Evolutionary conservation across 2,329 filamentous ascomycete genomes (phyloP), one percentile per base, ranked within the genome.

Genomic region (Stachybotrys elegans): DNA sequence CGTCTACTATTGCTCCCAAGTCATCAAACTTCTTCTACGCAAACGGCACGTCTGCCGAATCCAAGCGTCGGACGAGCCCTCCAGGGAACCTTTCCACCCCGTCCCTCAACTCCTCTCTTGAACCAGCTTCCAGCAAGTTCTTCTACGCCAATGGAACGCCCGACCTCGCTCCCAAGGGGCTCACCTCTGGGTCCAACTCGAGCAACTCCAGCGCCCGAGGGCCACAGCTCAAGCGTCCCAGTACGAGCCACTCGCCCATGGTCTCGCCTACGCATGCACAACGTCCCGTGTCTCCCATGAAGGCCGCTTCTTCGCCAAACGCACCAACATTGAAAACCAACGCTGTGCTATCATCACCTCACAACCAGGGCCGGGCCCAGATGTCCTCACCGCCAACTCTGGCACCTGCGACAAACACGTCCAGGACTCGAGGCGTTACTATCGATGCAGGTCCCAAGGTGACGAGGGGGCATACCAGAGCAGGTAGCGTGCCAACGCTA

Each of bases 131-230:
- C 6, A 72, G 72, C 63, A 88, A 86, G 59, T 89, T 91, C 69
- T 81, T 90, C 61, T 86, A 89, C 60, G 86, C 84, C 47, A 86
- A 88, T 61, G 82, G 83, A 22, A 68, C 69, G 13, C 76, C 78
- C 3, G 75, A 82, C 44, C 47, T 73, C 7, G 51, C 59, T 8
- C 23, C 51, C 14, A 70, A 68, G 43, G 54, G 66, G 1, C 59
- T 53, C 40, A 58, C 69, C 9, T 60, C 64, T 43, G 57, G 65
- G 34, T 67, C 75, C 1, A 66, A 65, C 22, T 79, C 77, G 2
- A 62, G 62, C 7, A 61, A 71, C 36, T 78, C 73, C 8, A 67
- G 62, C 37, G 65, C 60, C 43, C 70, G 75, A 36, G 72, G 69
- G 54, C 54, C 70, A 31, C 52, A 66, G 12, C 52, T 62, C 6